A percentile compares a stretch with the other conserved stretches of the same genome.
These are phyloP conservation scores for Saccharomyces pastorianus DNA, from an alignment of 1,139 yeast species.

Conservation along the genomic window DNA sequence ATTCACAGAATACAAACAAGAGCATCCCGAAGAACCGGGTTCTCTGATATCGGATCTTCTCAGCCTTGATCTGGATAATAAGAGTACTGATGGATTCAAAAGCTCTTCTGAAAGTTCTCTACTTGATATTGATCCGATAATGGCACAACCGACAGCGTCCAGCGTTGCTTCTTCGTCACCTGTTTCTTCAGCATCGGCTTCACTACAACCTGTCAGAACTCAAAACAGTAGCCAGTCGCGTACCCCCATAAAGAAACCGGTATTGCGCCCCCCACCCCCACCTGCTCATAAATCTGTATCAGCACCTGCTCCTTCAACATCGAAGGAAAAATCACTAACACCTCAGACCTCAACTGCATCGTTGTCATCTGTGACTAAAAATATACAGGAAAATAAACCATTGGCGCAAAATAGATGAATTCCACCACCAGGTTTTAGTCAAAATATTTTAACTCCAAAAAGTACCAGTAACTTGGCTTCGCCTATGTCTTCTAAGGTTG, in stretches of 20 bases:
- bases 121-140: background rate
- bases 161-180: conserved; percentile 1
- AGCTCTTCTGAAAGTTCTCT: conserved; percentile 8
- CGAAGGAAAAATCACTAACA: background rate
- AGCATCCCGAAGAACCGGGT: conserved; percentile 21
- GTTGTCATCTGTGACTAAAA: background rate
- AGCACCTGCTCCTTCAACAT: background rate
- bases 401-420: conserved; percentile 24
- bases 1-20: conserved; percentile 41
- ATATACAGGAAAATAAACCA: conserved; percentile 18
- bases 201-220: conserved; percentile 12
- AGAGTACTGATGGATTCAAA: conserved; percentile 15
- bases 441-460: conserved; percentile 23
- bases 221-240: conserved; percentile 3
- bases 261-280: conserved; percentile 28
- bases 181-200: conserved; percentile 5
- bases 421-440: conserved; percentile 28
- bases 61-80: conserved; percentile 6
- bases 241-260: conserved; percentile 11
- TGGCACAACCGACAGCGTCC: background rate
- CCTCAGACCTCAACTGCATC: background rate
- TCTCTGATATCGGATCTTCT: background rate
- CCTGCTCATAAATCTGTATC: conserved; percentile 14
- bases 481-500: background rate
- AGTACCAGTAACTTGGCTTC: conserved; percentile 11